These are phyloP conservation scores for Arachnopeziza araneosa DNA, from an alignment of 2,329 filamentous ascomycete genomes.

Conservation along the genomic window DNA sequence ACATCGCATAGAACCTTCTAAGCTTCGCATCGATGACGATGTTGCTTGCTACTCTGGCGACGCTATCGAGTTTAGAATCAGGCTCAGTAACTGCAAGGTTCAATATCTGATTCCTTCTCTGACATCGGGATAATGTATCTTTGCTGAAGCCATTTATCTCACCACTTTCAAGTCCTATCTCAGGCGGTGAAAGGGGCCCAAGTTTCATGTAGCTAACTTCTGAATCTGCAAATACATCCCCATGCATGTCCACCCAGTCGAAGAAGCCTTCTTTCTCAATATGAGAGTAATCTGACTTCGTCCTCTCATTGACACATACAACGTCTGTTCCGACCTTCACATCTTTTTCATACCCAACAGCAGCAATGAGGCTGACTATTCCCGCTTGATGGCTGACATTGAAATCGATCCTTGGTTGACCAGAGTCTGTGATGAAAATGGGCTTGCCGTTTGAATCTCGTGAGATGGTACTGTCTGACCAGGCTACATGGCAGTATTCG, in stretches of 20 bases:
- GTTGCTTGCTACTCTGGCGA: conserved; percentile 25
- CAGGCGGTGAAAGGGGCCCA: conserved; percentile 11
- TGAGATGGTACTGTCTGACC: conserved; percentile 51
- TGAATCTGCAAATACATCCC: conserved; percentile 59
- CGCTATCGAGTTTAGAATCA: neutral
- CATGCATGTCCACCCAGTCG: conserved; percentile 65
- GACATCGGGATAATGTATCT: conserved; percentile 22
- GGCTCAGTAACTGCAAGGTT: conserved; percentile 12
- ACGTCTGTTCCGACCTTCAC: conserved; percentile 65
- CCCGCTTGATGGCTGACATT: conserved; percentile 78
- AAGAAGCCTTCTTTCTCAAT: conserved; percentile 56
- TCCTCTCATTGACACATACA: conserved; percentile 68
- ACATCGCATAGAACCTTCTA: conserved; percentile 68
- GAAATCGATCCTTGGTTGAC: conserved; percentile 45
- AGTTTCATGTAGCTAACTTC: conserved; percentile 59
- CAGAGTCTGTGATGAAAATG: conserved; percentile 30
- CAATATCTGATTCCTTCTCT: conserved; percentile 20
- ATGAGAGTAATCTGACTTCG: conserved; percentile 52
- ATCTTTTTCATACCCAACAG: conserved; percentile 19
- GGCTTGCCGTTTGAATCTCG: conserved; percentile 46
- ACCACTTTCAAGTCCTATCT: conserved; percentile 7
- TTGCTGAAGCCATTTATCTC: conserved; percentile 11
- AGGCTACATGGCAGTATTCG: conserved; percentile 52
- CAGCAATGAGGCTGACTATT: conserved; percentile 61
- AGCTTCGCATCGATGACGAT: conserved; percentile 54